Evolutionary conservation across 202 grass and related monocot species (phyloP).

Genomic region (Sporobolus alterniflorus): DNA sequence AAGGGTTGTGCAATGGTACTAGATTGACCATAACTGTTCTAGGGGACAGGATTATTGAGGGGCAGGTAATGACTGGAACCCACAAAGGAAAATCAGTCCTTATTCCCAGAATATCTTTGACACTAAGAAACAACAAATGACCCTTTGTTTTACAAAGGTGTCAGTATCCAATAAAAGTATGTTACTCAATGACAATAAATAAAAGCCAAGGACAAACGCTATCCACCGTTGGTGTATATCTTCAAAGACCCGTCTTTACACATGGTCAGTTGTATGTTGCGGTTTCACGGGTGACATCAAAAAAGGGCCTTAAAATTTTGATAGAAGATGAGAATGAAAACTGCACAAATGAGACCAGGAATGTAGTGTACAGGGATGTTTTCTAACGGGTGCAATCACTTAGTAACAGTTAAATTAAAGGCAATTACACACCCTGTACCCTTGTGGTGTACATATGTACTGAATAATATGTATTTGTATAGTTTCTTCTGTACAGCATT

Average conservation of each 20-base stretch:
- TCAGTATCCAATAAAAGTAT: no score
- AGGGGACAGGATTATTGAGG: not conserved
- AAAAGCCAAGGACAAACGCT: not conserved
- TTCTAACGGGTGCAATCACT: no score
- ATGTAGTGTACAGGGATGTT: not conserved
- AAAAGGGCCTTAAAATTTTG: not conserved
- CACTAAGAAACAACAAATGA: not conserved
- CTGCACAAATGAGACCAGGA: not conserved
- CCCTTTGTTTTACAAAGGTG: not conserved
- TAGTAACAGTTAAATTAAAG: no score
- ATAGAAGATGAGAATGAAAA: not conserved
- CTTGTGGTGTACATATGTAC: no score
- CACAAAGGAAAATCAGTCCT: accelerated
- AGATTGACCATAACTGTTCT: accelerated
- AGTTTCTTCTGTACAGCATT: no score
- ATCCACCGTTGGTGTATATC: not conserved
- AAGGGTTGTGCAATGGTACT: not conserved
- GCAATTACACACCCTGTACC: no score
- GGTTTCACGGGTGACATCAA: not conserved
- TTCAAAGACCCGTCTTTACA: not conserved
- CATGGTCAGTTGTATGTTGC: not conserved
- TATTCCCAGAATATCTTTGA: not conserved
- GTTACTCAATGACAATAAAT: no score
- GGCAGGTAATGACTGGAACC: not conserved
- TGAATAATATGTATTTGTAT: no score